Evolutionary conservation across 495 filamentous ascomycete genomes (phyloP), one percentile per base, ranked within the genome.

Genomic region (Chaetomidium leptoderma): DNA sequence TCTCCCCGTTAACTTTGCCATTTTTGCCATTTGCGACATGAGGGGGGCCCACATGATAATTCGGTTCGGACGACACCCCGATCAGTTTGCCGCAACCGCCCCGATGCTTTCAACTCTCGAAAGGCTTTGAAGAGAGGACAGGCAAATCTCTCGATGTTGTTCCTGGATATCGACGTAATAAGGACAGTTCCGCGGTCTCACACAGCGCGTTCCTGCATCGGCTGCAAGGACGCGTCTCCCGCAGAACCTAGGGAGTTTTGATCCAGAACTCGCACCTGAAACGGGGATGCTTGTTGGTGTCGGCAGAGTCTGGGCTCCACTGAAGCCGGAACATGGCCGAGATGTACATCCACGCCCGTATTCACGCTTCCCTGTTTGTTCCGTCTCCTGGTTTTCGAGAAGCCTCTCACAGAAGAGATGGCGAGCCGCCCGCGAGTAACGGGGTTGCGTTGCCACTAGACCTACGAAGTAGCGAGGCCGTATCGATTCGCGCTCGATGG

Each of bases 31-130:
- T 8, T 11, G 27, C 33, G 29, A 9, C 26, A 30, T 29, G 27
- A 27, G 21, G 27, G 32, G 17, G 10, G 30, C 39, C 52, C 51
- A 63, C 57, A 56, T 57, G 58, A 59, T 56, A 30, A 24, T 24
- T 45, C 17, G 13, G 23, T 50, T 40, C 33, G 40, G 57, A 63
- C 32, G 44, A 51, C 39, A 23, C 9, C 35, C 50, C 19, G 40
- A 54, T 24, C n/a, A n/a, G 32, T 10, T 51, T 37, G 47, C 47
- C 39, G 39, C 19, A 11, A 16, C 11, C 37, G n/a, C n/a, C n/a
- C n/a, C n/a, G n/a, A n/a, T n/a, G n/a, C n/a, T n/a, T n/a, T n/a
- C n/a, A n/a, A n/a, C n/a, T n/a, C n/a, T n/a, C 37, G 37, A 40
- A n/a, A 40, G 11, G 37, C 37, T n/a, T 16, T 6, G 11, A 35